Percentiles rank a stretch among this genome's conserved stretches.
These are phyloP conservation scores for Ceratobasidium sp. DNA, from an alignment of 1,284 basidiomycete species.

Conservation along the genomic window DNA sequence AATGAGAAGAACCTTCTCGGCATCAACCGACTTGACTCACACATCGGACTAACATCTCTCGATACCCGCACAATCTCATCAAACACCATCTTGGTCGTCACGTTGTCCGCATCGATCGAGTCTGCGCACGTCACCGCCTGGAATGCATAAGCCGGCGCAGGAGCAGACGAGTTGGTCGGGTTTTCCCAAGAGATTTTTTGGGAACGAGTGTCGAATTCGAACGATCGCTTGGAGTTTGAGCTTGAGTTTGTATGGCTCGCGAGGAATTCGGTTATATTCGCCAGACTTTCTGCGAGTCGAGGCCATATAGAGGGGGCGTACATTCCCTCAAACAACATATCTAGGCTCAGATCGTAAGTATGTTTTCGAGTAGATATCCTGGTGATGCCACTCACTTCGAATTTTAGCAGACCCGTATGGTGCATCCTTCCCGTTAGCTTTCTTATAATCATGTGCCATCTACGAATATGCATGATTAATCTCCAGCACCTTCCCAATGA, in stretches of 20 bases:
- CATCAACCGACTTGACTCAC: not conserved
- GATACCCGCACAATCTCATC: constrained; percentile 20
- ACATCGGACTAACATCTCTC: constrained; percentile 10
- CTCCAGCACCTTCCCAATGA: too few species aligned
- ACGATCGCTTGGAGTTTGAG: not conserved
- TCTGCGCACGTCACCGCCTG: constrained; percentile 38
- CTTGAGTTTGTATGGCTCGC: not conserved
- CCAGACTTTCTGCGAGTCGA: constrained; percentile 3
- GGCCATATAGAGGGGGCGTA: constrained; percentile 31
- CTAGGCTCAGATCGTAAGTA: constrained; percentile 1
- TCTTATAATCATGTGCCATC: constrained; percentile 17
- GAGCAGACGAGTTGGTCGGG: not conserved
- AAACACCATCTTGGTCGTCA: constrained; percentile 38
- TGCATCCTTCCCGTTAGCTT: not conserved
- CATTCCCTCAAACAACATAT: constrained; percentile 22
- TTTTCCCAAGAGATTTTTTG: not conserved
- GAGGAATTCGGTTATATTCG: not conserved
- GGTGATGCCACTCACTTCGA: constrained; percentile 12
- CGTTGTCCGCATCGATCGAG: constrained; percentile 27
- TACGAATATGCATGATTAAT: not conserved
- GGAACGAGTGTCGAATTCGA: not conserved
- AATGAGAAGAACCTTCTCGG: too few species aligned
- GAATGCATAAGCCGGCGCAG: not conserved
- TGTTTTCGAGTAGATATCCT: not conserved
- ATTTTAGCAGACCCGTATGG: not conserved